Percentiles rank a stretch among this genome's conserved stretches.
Evolutionary conservation across 345 rosid species (phyloP).

Genomic region (Populus pruinosa): DNA sequence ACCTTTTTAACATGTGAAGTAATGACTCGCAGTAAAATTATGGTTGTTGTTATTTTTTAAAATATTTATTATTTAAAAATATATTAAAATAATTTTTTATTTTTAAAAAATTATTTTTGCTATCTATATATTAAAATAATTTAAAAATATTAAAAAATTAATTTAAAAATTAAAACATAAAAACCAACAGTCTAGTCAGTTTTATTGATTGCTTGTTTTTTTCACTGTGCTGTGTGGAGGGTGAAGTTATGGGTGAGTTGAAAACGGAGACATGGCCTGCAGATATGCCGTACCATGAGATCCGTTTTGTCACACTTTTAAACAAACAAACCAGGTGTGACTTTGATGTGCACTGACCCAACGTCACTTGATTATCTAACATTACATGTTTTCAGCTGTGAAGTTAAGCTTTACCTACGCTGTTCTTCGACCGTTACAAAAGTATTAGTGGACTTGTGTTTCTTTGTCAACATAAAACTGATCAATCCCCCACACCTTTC

Average conservation of each 20-base stretch:
- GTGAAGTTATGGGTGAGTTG: neutral
- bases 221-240: neutral
- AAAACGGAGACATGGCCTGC: neutral
- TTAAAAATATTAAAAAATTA: no score
- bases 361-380: neutral
- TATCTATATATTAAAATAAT: no score
- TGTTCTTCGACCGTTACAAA: neutral
- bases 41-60: no score
- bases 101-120: no score
- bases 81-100: no score
- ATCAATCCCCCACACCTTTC: neutral
- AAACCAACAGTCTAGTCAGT: no score
- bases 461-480: neutral
- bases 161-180: no score
- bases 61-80: no score
- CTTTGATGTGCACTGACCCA: neutral
- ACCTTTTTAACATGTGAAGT: no score
- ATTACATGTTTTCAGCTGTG: neutral
- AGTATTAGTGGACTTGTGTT: neutral
- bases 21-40: no score
- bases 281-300: neutral
- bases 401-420: neutral
- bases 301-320: neutral
- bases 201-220: neutral
- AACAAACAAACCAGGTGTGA: neutral